Evolutionary conservation across 176 grass and related monocot genomes (phyloP), one percentile per base, ranked within the genome.

Genomic region (Chloris gayana): DNA sequence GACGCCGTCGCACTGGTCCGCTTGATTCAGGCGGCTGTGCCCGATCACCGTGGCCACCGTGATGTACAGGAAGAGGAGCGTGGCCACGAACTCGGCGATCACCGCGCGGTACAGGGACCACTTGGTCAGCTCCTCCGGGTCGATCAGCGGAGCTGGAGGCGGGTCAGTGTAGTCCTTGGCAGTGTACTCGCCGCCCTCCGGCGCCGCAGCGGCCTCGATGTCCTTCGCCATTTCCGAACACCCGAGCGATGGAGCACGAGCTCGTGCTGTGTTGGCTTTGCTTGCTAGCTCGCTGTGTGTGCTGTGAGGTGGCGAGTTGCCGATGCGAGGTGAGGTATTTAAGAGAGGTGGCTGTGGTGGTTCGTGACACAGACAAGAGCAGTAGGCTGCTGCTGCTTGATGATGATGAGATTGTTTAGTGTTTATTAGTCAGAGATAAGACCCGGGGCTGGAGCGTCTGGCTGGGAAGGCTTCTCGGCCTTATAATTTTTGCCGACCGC

Each of bases 21-120:
- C 85, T 26, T 85, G 90, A 80, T 92, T 86, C 87, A 93, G 91
- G 84, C 91, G 94, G 74, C 89, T 93, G 89, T 97, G 93, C 69
- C 94, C 94, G 32, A 97, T 97, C 25, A 97, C 91, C 0, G 94
- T 97, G 22, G 84, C 89, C 56, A 97, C 94, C 1, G 94, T 93
- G 46, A 97, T 79, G 85, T 97, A 97, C 21, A 97, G 85, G 85
- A 97, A 97, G 15, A 97, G 87, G 31, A 97, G 56, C 68, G 94
- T 97, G 0, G 94, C 91, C 41, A 97, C 69, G 78, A 97, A 97
- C 94, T 97, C 94, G 15, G 89, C 94, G 75, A 97, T 97, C 59
- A 83, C 91, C 47, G 91, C 91, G 39, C 94, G 75, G 84, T 97
- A 97, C 63, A 97, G 86, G 2, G 94, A 97, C 94, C 94, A 97